phyloP scores from a whole-genome alignment of 2,329 filamentous ascomycete species.

The Parafenestella ontariensis region DNA sequence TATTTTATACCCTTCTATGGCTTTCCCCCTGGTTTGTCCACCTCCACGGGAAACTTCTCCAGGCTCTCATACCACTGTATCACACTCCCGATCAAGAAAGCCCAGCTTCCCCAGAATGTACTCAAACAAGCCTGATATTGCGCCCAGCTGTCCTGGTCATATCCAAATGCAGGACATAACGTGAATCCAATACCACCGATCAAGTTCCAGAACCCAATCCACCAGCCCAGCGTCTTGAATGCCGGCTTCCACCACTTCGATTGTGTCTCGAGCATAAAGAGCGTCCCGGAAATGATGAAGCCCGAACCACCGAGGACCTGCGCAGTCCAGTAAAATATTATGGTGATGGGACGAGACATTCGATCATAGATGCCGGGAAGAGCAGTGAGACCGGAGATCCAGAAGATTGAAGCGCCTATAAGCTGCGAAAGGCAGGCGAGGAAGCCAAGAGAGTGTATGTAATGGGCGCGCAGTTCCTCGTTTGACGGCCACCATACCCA shows the following conservation, averaged over 20 bases:
- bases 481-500: constrained; percentile 69
- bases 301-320: constrained; percentile 68
- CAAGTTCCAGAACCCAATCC: constrained; percentile 71
- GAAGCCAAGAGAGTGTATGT: constrained; percentile 68
- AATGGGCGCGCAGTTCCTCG: constrained; percentile 65
- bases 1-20: not conserved
- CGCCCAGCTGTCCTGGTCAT: constrained; percentile 37
- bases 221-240: constrained; percentile 66
- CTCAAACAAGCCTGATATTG: constrained; percentile 41
- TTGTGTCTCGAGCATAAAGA: constrained; percentile 74
- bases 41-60: constrained; percentile 41
- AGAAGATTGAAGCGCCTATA: constrained; percentile 68
- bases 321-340: constrained; percentile 68
- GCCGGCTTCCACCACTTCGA: constrained; percentile 68
- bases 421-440: constrained; percentile 65
- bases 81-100: constrained; percentile 43
- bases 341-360: constrained; percentile 56
- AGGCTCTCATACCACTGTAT: constrained; percentile 47
- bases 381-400: constrained; percentile 67
- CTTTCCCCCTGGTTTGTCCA: not conserved
- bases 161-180: constrained; percentile 46
- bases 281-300: constrained; percentile 64
- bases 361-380: constrained; percentile 63
- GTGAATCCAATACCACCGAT: constrained; percentile 70
- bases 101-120: constrained; percentile 48